Evolutionary conservation across 768 basidiomycete genomes (phyloP).

Genomic region (Tricholoma saponaceum): DNA sequence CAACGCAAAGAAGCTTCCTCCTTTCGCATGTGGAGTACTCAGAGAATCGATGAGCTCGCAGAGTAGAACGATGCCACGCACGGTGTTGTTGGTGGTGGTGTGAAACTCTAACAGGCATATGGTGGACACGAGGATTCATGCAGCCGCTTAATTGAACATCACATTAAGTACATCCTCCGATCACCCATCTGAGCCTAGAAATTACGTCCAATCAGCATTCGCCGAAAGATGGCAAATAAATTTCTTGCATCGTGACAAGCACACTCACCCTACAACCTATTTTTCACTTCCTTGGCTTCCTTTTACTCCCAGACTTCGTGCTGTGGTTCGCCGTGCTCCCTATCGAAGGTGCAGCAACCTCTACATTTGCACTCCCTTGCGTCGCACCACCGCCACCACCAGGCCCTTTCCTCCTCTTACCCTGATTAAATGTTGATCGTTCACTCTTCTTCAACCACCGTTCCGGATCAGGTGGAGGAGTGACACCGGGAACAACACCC

Average conservation of each 20-base stretch:
- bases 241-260: constrained; percentile 1
- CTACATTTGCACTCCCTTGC: constrained; percentile 52
- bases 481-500: constrained; percentile 74
- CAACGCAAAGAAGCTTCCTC: neutral
- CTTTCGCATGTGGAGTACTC: neutral
- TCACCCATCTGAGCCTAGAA: constrained; percentile 2
- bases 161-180: constrained; percentile 3
- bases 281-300: constrained; percentile 50
- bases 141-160: constrained; percentile 4
- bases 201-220: constrained; percentile 5
- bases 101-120: constrained; percentile 2
- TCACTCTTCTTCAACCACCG: constrained; percentile 88
- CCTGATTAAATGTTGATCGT: constrained; percentile 53
- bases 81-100: neutral
- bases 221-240: neutral
- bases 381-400: constrained; percentile 56
- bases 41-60: neutral
- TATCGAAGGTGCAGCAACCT: constrained; percentile 27
- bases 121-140: constrained; percentile 7
- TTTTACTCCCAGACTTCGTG: constrained; percentile 46
- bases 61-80: neutral
- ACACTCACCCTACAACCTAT: neutral
- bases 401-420: constrained; percentile 49
- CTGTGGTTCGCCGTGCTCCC: constrained; percentile 26
- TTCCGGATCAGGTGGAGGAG: constrained; percentile 82